These are phyloP conservation scores for Nothomitra cinnamomea DNA, from an alignment of 2,329 filamentous ascomycete species.

Conservation along the genomic window DNA sequence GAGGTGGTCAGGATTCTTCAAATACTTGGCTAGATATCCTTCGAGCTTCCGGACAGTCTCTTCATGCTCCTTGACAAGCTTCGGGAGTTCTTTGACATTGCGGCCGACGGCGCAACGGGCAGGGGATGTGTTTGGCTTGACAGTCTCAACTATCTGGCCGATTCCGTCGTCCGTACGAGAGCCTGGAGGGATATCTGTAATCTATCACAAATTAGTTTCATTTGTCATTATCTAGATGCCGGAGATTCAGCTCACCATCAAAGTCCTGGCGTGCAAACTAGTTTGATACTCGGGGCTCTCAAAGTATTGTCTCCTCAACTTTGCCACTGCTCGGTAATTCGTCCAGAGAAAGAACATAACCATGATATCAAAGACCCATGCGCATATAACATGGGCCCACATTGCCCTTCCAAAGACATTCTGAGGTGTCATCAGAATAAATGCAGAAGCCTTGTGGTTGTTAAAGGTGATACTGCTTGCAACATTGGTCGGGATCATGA, in stretches of 20 bases:
- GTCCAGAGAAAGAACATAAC: constrained; percentile 73
- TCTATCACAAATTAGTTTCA: constrained; percentile 24
- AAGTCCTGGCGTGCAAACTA: constrained; percentile 57
- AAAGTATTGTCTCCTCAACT: constrained; percentile 62
- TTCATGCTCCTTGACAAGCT: constrained; percentile 71
- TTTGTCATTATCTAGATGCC: background rate
- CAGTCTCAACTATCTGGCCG: constrained; percentile 60
- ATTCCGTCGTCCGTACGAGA: constrained; percentile 74
- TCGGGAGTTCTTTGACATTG: constrained; percentile 80
- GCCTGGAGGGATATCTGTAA: constrained; percentile 71
- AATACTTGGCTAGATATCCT: constrained; percentile 68
- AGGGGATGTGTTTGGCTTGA: constrained; percentile 62
- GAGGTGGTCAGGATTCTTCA: constrained; percentile 70
- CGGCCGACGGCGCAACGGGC: constrained; percentile 71
- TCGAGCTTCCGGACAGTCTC: constrained; percentile 69
- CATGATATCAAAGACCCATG: constrained; percentile 54
- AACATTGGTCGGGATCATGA: constrained; percentile 71
- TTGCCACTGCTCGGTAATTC: constrained; percentile 63
- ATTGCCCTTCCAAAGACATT: constrained; percentile 30
- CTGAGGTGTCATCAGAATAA: constrained; percentile 32
- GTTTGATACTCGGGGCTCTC: constrained; percentile 74
- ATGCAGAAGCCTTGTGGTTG: constrained; percentile 27
- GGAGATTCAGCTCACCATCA: constrained; percentile 29
- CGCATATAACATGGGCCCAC: constrained; percentile 41
- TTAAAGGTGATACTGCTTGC: constrained; percentile 25